These are phyloP conservation scores for Amanita phalloides DNA, from an alignment of 768 basidiomycete genomes.

Conservation along the genomic window DNA sequence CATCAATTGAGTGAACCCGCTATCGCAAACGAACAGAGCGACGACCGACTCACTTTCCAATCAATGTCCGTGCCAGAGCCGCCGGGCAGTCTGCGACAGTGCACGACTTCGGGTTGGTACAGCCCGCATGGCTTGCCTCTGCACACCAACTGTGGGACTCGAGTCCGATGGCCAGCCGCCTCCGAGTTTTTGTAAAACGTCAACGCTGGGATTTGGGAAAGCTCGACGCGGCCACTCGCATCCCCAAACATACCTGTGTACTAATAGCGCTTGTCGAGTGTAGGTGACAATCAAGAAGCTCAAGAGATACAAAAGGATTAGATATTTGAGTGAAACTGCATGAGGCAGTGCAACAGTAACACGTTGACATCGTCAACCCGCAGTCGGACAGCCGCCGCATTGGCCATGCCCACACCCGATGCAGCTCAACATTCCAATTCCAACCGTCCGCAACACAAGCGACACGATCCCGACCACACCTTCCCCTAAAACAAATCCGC, in stretches of 20 bases:
- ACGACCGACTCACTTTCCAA: constrained; percentile 57
- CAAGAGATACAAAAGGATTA: neutral
- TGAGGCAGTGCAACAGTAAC: constrained; percentile 12
- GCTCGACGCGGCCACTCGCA: constrained; percentile 43
- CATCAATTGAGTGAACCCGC: no score
- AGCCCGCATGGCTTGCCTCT: constrained; percentile 65
- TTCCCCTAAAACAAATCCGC: constrained; percentile 94
- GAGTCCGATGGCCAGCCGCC: constrained; percentile 60
- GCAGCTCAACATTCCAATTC: constrained; percentile 70
- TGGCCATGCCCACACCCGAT: constrained; percentile 76
- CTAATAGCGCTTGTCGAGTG: constrained; percentile 3
- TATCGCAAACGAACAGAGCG: no score
- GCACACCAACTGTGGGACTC: constrained; percentile 76
- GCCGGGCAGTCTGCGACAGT: constrained; percentile 68
- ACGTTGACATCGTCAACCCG: neutral
- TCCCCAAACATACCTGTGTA: constrained; percentile 27
- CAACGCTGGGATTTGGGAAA: constrained; percentile 63
- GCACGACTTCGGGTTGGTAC: constrained; percentile 77
- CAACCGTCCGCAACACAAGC: constrained; percentile 61
- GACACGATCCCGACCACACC: constrained; percentile 82
- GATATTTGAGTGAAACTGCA: constrained; percentile 6
- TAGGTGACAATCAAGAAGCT: neutral
- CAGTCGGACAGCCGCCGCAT: constrained; percentile 52
- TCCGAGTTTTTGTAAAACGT: constrained; percentile 64
- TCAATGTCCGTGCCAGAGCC: constrained; percentile 73